Evolutionary conservation across 2,329 filamentous ascomycete genomes (phyloP).

Genomic region (Hymenoscyphus fructigenus): DNA sequence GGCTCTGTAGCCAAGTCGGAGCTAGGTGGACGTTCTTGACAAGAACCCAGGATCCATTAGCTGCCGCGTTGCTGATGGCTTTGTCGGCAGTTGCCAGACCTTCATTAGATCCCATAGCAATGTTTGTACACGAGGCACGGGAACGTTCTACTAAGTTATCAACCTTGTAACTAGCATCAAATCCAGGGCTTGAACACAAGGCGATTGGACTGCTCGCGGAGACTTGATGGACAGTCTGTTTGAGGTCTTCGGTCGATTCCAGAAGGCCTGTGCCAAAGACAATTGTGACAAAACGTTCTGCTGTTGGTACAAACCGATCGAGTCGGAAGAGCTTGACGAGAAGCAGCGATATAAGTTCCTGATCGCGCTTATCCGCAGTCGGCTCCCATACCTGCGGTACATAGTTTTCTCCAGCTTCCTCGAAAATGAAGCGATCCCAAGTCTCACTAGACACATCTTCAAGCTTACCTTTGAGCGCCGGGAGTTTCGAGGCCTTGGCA

Average conservation of each 20-base stretch:
- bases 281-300: conserved; percentile 82
- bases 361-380: conserved; percentile 64
- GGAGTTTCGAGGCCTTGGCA: conserved; percentile 64
- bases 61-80: conserved; percentile 88
- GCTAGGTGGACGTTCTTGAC: conserved; percentile 99
- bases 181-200: conserved; percentile 90
- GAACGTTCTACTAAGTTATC: conserved; percentile 87
- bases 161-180: conserved; percentile 99
- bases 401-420: conserved; percentile 82
- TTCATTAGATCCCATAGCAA: conserved; percentile 98
- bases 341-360: conserved; percentile 78
- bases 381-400: conserved; percentile 77
- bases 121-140: conserved; percentile 84
- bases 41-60: conserved; percentile 91
- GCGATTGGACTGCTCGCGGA: conserved; percentile 83
- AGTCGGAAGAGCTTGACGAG: conserved; percentile 93
- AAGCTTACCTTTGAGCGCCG: conserved; percentile 71
- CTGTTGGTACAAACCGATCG: conserved; percentile 89
- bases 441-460: conserved; percentile 58
- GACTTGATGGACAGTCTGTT: conserved; percentile 80
- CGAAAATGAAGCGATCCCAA: conserved; percentile 81
- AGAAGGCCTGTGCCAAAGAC: conserved; percentile 85
- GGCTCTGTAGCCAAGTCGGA: conserved; percentile 91
- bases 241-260: conserved; percentile 81
- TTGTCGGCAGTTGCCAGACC: conserved; percentile 90